Percentiles rank a stretch among this genome's conserved stretches.
phyloP scores from a whole-genome alignment of 371 early-diverging fungal genomes.

The Mortierella sp. region DNA sequence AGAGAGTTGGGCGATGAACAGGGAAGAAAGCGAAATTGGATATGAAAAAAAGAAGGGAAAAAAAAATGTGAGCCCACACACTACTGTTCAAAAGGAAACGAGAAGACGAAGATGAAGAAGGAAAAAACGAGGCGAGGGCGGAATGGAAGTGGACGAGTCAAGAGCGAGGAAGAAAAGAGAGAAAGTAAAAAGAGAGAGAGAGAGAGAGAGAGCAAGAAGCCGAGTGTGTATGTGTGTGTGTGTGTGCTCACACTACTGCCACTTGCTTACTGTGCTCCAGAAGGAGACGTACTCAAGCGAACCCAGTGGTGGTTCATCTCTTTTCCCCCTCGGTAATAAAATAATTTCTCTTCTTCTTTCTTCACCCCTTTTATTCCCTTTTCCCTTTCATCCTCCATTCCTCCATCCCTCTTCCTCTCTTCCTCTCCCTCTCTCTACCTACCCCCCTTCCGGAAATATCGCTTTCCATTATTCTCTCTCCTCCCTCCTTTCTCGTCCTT shows the following conservation, averaged over 20 bases:
- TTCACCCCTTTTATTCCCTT: not conserved
- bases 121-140: not conserved
- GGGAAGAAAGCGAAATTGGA: not conserved
- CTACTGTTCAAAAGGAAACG: not conserved
- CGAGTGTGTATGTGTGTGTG: too few relatives aligned
- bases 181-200: not conserved
- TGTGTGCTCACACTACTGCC: not conserved
- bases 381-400: not conserved
- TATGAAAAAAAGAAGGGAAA: not conserved
- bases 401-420: not conserved
- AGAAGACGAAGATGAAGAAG: not conserved
- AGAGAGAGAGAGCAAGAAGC: not conserved
- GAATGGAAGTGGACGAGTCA: not conserved
- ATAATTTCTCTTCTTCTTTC: too few relatives aligned
- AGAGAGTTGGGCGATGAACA: not conserved
- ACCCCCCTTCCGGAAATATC: conserved; percentile 8
- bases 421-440: conserved; percentile 3
- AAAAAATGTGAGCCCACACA: not conserved
- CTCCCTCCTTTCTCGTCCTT: not conserved
- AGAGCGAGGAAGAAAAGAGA: not conserved
- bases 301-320: too few relatives aligned
- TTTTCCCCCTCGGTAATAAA: too few relatives aligned
- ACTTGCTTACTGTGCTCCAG: not conserved
- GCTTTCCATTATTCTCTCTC: not conserved
- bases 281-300: too few relatives aligned